Percentiles rank a stretch among this genome's conserved stretches.
phyloP scores from a whole-genome alignment of 768 basidiomycete genomes.

The Daedaleopsis sinensis region DNA sequence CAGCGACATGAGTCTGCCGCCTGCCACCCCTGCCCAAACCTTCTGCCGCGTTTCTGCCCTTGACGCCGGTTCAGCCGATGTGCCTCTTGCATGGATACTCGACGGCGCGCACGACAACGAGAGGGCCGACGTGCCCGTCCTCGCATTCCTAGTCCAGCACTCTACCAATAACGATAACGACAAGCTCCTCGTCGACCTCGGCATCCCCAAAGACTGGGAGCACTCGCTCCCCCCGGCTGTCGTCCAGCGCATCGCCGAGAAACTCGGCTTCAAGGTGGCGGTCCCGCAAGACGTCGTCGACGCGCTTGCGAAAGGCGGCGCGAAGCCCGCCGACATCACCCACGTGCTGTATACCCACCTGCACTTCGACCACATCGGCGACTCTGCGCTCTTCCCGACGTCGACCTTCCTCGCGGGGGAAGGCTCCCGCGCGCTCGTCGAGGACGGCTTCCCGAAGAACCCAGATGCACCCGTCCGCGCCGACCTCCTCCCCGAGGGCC shows the following conservation, averaged over 20 bases:
- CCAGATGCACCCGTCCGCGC: constrained; percentile 33
- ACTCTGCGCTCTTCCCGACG: constrained; percentile 47
- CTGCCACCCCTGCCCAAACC: constrained; percentile 44
- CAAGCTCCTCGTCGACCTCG: constrained; percentile 53
- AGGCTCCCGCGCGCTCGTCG: constrained; percentile 38
- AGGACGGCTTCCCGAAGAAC: constrained; percentile 45
- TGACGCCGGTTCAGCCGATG: constrained; percentile 49
- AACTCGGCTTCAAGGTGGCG: constrained; percentile 6
- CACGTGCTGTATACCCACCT: constrained; percentile 53
- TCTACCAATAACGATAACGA: constrained; percentile 26
- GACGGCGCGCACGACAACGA: constrained; percentile 33
- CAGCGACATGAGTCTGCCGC: constrained; percentile 35
- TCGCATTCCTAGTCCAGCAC: constrained; percentile 56
- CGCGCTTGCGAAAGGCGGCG: constrained; percentile 53
- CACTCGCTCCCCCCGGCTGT: background rate
- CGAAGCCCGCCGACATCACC: constrained; percentile 45
- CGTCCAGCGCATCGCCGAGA: background rate
- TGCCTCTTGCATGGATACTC: constrained; percentile 43
- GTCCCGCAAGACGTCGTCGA: constrained; percentile 39
- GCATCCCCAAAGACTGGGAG: constrained; percentile 47
- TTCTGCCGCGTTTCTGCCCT: constrained; percentile 58
- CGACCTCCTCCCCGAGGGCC: constrained; percentile 19
- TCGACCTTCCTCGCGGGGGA: constrained; percentile 53
- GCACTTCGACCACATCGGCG: constrained; percentile 57
- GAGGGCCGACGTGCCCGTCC: constrained; percentile 40